These are phyloP conservation scores for Oryza officinalis DNA, from an alignment of 176 grass and related monocot species.

Conservation along the genomic window DNA sequence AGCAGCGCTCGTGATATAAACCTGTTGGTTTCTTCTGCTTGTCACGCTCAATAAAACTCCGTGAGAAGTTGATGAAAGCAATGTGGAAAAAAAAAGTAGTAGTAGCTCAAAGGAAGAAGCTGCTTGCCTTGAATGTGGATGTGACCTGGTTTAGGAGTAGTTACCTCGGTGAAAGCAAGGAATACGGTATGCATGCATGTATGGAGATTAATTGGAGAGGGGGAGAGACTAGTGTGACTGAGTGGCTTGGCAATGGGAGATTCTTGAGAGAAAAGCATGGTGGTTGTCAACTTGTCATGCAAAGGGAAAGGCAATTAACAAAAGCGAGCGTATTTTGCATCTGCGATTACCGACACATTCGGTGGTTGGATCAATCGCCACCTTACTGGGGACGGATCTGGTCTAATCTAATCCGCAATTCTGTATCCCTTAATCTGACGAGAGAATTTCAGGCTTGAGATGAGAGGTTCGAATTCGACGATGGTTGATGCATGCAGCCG, in stretches of 20 bases:
- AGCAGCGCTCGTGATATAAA: neutral
- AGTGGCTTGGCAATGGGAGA: conserved; percentile 4
- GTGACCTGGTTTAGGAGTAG: neutral
- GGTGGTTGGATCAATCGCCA: conserved; percentile 34
- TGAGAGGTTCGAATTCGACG: neutral
- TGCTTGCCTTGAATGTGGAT: conserved; percentile 31
- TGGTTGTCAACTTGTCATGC: conserved; percentile 27
- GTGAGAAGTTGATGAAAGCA: neutral
- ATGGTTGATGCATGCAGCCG: neutral
- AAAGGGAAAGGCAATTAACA: neutral
- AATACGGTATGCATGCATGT: conserved; percentile 4
- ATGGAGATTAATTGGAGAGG: neutral
- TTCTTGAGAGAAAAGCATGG: conserved; percentile 27
- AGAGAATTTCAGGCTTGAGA: neutral
- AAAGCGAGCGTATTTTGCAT: neutral
- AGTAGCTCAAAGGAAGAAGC: neutral
- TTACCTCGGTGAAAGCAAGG: neutral
- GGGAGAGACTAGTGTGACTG: neutral
- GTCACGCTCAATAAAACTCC: neutral
- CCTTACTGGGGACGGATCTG: neutral
- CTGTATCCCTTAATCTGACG: neutral
- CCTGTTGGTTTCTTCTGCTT: neutral
- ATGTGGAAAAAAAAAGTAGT: neutral
- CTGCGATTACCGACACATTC: conserved; percentile 24
- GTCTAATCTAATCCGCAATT: neutral